Evolutionary conservation across 2,329 filamentous ascomycete species (phyloP).

Genomic region (Furcasterigmium sp.): DNA sequence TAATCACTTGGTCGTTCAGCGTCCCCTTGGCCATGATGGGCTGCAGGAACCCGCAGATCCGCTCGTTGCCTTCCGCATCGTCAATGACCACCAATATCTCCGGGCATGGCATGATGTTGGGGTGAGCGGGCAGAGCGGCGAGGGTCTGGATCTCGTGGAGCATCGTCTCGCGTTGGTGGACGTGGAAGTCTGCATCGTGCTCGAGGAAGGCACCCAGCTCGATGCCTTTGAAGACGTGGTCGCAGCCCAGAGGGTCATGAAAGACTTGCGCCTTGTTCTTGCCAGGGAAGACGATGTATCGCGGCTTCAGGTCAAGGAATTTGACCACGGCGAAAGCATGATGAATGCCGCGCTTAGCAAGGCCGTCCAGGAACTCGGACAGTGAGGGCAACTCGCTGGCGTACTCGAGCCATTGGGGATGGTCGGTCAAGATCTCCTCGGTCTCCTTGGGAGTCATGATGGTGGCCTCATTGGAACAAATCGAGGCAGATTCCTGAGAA

Average conservation of each 20-base stretch:
- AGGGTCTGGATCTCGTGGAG: constrained; percentile 12
- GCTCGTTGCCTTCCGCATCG: background rate
- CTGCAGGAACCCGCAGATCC: constrained; percentile 14
- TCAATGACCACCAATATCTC: constrained; percentile 7
- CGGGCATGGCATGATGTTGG: constrained; percentile 13
- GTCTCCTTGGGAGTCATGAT: background rate
- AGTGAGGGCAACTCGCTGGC: constrained; percentile 7
- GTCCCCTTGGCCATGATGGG: constrained; percentile 9
- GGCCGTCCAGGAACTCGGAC: background rate
- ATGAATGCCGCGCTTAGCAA: background rate
- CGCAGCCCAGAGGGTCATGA: background rate
- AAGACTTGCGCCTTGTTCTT: constrained; percentile 11
- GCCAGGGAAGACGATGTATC: constrained; percentile 6
- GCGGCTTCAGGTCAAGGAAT: constrained; percentile 5
- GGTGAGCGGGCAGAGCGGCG: constrained; percentile 11
- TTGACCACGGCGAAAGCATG: constrained; percentile 6
- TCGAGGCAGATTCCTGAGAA: too few relatives aligned
- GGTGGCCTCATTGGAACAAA: background rate
- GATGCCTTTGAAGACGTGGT: constrained; percentile 13
- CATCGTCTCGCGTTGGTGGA: constrained; percentile 10
- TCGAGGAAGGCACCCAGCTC: constrained; percentile 7
- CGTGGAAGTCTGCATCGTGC: constrained; percentile 1
- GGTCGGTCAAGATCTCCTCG: background rate
- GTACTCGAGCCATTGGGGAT: constrained; percentile 5
- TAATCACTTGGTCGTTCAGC: constrained; percentile 10